Evolutionary conservation across 306 rosid species (phyloP), one percentile per base, ranked within the genome.

Genomic region (Psophocarpus tetragonolobus): DNA sequence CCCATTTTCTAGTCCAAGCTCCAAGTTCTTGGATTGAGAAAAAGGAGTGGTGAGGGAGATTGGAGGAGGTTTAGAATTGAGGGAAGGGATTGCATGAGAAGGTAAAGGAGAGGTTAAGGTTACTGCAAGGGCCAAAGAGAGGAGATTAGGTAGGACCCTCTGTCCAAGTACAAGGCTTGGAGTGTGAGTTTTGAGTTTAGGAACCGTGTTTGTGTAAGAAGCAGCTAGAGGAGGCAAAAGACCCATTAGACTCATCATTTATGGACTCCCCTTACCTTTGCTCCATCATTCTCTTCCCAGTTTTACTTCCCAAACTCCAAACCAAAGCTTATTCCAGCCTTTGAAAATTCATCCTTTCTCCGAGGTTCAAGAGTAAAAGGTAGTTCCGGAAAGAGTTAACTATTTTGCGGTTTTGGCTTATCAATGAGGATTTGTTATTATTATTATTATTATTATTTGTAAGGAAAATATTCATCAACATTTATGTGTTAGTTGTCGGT

Each of bases 1-100:
- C 97, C 98, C 98, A 79, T 92, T 83, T 84, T 90, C 90, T 2
- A 90, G 88, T 11, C 98, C 98, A 62, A 82, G 58, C 63, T 85
- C 72, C 73, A 94, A 81, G 81, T 72, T 85, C 77, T 90, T 92
- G 76, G 98, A 82, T 58, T 92, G 95, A 63, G 98, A 89, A 32
- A 94, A 94, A 4, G 98, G 98, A 42, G 98, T 94, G 54, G 97
- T 86, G 84, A 84, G 95, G 78, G 97, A 75, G 82, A 70, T 62
- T 6, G 85, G 58, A 80, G 91, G 83, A 81, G 92, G 60, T 73
- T 79, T 86, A 56, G 91, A 80, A 77, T 78, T 89, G 79, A 87
- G 83, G 38, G 87, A 87, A 78, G 98, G 98, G 78, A 94, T 88
- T 24, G 98, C 98, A 41, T 80, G 18, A 45, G 84, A 88, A 45